These are phyloP conservation scores for Cryptococcus maquisensis DNA, from an alignment of 1,284 basidiomycete species.

Conservation along the genomic window DNA sequence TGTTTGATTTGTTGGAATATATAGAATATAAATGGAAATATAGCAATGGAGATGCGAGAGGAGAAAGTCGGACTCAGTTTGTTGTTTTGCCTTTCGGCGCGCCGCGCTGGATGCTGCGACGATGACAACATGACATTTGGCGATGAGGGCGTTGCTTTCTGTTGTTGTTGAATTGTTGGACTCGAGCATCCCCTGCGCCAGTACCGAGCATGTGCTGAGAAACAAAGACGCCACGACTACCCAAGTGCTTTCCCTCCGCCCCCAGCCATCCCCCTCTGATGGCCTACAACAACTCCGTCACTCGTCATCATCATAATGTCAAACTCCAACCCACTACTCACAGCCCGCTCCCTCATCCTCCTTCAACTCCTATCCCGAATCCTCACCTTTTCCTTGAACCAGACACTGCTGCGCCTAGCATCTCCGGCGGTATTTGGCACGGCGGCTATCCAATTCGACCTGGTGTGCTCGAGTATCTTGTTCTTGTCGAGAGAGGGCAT, in stretches of 20 bases:
- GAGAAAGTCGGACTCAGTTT: too few species aligned
- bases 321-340: constrained; percentile 18
- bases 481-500: constrained; percentile 90
- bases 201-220: too few species aligned
- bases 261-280: neutral
- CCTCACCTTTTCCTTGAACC: constrained; percentile 84
- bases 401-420: constrained; percentile 72
- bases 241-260: neutral
- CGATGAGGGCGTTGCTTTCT: too few species aligned
- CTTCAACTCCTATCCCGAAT: constrained; percentile 79
- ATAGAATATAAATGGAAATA: too few species aligned
- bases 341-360: constrained; percentile 73
- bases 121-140: too few species aligned
- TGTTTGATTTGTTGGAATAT: neutral
- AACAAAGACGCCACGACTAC: too few species aligned
- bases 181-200: too few species aligned
- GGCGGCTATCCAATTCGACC: constrained; percentile 79
- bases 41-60: too few species aligned
- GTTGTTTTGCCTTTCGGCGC: too few species aligned
- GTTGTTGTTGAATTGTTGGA: too few species aligned
- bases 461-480: constrained; percentile 79
- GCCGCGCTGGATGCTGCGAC: too few species aligned
- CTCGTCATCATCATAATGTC: neutral
- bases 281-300: too few species aligned
- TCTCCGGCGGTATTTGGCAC: constrained; percentile 83